A percentile compares a stretch with the other conserved stretches of the same genome.
phyloP scores from a whole-genome alignment of 352 stramenopile genomes.

The Phytophthora meadii region DNA sequence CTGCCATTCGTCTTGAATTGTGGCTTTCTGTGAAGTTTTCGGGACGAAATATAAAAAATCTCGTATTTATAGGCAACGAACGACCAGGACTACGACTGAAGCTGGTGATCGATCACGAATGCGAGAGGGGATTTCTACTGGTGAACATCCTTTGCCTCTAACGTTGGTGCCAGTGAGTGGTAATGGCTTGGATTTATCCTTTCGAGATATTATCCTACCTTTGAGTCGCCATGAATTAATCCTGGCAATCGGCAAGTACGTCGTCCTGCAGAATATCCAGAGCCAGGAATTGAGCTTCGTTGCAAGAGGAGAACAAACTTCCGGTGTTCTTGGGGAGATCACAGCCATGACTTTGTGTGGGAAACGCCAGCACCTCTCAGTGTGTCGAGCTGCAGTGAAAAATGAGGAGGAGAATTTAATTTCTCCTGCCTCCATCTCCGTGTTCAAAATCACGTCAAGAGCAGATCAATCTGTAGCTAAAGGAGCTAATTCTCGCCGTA shows the following conservation, averaged over 20 bases:
- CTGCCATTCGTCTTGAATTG: background rate
- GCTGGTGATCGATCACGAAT: no score
- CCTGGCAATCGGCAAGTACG: slow-evolving; percentile 67
- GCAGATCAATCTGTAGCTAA: slow-evolving; percentile 9
- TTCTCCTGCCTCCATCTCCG: slow-evolving; percentile 39
- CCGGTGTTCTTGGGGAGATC: slow-evolving; percentile 59
- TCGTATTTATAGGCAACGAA: slow-evolving; percentile 30
- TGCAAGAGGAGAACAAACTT: slow-evolving; percentile 23
- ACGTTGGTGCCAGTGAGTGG: slow-evolving; percentile 54
- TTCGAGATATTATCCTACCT: slow-evolving; percentile 66
- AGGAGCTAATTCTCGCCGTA: slow-evolving; percentile 12
- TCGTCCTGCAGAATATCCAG: slow-evolving; percentile 72
- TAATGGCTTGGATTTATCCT: slow-evolving; percentile 54
- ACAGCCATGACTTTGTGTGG: slow-evolving; percentile 71
- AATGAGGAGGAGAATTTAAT: slow-evolving; percentile 12
- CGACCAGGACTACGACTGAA: slow-evolving; percentile 1
- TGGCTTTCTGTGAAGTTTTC: background rate
- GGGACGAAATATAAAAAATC: slow-evolving; percentile 6
- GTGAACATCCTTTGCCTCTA: slow-evolving; percentile 5
- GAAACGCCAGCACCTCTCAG: slow-evolving; percentile 56
- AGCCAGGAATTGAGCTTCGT: slow-evolving; percentile 68
- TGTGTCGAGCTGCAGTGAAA: slow-evolving; percentile 61
- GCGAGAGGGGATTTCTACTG: no score
- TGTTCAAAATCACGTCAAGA: slow-evolving; percentile 39
- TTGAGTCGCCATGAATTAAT: slow-evolving; percentile 69